Evolutionary conservation across 1,284 basidiomycete genomes (phyloP).

Genomic region (Ustilago curta): DNA sequence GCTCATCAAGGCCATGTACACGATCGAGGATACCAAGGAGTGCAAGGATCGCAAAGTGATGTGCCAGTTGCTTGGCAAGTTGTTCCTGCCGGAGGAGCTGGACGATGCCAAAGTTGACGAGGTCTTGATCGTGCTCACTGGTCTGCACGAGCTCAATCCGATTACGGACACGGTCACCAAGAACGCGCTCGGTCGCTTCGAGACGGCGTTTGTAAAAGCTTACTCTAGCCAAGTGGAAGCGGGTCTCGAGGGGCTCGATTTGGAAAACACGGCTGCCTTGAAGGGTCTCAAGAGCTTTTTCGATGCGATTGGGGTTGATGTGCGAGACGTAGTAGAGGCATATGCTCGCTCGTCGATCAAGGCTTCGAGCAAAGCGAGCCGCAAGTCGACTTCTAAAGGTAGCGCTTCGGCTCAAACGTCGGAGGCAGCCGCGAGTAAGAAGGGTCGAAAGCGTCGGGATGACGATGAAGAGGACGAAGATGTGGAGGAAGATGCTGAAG

Average conservation of each 20-base stretch:
- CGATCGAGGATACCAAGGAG: constrained; percentile 71
- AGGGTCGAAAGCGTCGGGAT: constrained; percentile 17
- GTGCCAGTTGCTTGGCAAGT: constrained; percentile 81
- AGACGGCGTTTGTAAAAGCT: constrained; percentile 69
- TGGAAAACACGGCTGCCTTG: constrained; percentile 22
- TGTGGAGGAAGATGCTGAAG: constrained; percentile 21
- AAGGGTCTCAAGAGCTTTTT: constrained; percentile 33
- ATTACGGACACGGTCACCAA: constrained; percentile 75
- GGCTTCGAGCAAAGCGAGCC: constrained; percentile 18
- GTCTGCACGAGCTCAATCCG: constrained; percentile 49
- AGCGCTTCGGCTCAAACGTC: constrained; percentile 23
- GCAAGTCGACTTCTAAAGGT: constrained; percentile 31
- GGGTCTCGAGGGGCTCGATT: constrained; percentile 29
- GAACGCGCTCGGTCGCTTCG: constrained; percentile 80
- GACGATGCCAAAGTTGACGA: constrained; percentile 71
- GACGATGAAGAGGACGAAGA: constrained; percentile 30
- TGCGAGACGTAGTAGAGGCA: constrained; percentile 24
- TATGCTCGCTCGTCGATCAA: constrained; percentile 28
- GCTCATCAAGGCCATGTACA: constrained; percentile 75
- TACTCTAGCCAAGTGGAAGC: constrained; percentile 49
- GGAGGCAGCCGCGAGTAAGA: constrained; percentile 18
- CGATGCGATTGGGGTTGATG: constrained; percentile 27
- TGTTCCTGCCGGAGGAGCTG: constrained; percentile 78
- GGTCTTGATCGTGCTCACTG: constrained; percentile 40
- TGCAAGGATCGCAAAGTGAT: constrained; percentile 79